Conservation (phyloP, 768 basidiomycete genomes). For the Kwoniella mangroviensis region DNA sequence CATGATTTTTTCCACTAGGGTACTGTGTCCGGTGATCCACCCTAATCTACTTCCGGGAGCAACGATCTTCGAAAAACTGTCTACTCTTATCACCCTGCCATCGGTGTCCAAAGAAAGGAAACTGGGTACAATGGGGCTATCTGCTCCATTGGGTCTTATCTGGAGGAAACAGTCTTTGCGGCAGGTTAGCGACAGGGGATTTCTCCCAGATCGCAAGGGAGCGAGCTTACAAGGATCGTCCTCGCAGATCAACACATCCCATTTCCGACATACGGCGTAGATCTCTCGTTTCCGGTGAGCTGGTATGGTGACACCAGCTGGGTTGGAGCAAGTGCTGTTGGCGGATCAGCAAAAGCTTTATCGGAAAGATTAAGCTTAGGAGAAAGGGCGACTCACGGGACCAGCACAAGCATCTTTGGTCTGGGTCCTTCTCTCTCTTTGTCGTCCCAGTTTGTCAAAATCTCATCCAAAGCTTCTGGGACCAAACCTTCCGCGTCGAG, state of each 20-base stretch:
- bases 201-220: background rate
- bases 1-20: conserved; percentile 40
- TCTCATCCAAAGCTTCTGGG: conserved; percentile 64
- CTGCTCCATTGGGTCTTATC: conserved; percentile 44
- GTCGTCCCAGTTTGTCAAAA: conserved; percentile 71
- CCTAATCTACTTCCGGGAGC: conserved; percentile 46
- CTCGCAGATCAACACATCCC: conserved; percentile 74
- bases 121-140: conserved; percentile 40
- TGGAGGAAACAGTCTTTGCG: conserved; percentile 52
- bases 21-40: conserved; percentile 41
- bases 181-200: too few species aligned
- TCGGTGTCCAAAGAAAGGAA: conserved; percentile 48
- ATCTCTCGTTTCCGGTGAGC: conserved; percentile 70
- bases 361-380: background rate
- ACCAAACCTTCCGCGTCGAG: conserved; percentile 74
- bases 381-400: conserved; percentile 20
- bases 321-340: conserved; percentile 67
- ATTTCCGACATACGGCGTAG: conserved; percentile 77
- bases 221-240: conserved; percentile 65
- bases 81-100: conserved; percentile 48
- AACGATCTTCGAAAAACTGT: conserved; percentile 51
- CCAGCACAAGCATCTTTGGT: conserved; percentile 60
- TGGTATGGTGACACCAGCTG: conserved; percentile 73
- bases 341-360: background rate
- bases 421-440: conserved; percentile 62